Percentiles rank a stretch among this genome's conserved stretches.
These are phyloP conservation scores for Termitomyces sp. DNA, from an alignment of 768 basidiomycete species.

Conservation along the genomic window DNA sequence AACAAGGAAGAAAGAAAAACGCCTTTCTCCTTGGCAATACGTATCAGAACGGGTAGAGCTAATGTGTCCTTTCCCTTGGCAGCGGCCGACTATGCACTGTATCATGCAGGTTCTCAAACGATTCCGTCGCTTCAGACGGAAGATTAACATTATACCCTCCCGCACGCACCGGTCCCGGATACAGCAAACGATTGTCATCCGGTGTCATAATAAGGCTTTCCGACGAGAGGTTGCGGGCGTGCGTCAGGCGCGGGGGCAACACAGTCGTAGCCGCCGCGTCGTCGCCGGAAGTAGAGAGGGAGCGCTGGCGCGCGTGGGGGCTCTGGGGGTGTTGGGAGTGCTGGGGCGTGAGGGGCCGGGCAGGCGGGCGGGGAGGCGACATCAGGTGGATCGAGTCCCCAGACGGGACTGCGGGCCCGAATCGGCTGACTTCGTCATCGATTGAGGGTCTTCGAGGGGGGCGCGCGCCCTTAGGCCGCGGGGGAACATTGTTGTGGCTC, in stretches of 20 bases:
- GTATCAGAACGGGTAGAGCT: neutral
- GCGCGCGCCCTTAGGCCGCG: slow-evolving; percentile 1
- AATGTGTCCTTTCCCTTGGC: neutral
- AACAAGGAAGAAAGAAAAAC: neutral
- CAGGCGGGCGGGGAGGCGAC: slow-evolving; percentile 5
- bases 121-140: neutral
- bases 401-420: neutral
- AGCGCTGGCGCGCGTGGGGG: slow-evolving; percentile 5
- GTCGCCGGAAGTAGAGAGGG: slow-evolving; percentile 5
- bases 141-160: slow-evolving; percentile 20
- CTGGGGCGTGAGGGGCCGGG: slow-evolving; percentile 4
- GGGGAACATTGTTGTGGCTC: neutral
- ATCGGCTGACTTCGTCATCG: neutral
- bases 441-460: neutral
- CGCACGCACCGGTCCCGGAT: slow-evolving; percentile 30
- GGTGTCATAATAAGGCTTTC: slow-evolving; percentile 16
- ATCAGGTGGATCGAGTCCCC: slow-evolving; percentile 1
- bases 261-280: slow-evolving; percentile 8
- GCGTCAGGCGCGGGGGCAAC: slow-evolving; percentile 5
- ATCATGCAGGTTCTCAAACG: neutral
- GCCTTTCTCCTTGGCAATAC: neutral
- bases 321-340: neutral
- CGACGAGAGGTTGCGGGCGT: slow-evolving; percentile 15
- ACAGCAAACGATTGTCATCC: slow-evolving; percentile 23
- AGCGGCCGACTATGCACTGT: neutral